Percentiles rank a stretch among this genome's conserved stretches.
phyloP scores from a whole-genome alignment of 169 alveolate genomes.

The Plasmodium coatneyi region DNA sequence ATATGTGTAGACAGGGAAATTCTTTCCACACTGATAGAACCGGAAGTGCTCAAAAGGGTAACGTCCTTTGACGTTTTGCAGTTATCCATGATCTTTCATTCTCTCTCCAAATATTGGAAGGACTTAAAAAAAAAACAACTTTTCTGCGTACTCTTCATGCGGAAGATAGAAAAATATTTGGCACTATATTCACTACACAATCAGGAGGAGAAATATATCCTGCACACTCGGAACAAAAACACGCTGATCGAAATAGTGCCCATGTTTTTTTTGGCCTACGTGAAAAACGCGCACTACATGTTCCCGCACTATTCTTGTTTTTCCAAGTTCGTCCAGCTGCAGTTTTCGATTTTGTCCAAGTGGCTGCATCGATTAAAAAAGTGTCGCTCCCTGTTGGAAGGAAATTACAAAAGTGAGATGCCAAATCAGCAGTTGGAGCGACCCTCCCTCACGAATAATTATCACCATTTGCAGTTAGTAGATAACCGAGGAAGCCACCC shows the following conservation, averaged over 20 bases:
- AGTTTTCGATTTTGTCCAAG: slow-evolving; percentile 13
- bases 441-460: background rate
- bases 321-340: slow-evolving; percentile 11
- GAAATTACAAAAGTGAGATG: background rate
- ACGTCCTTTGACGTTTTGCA: slow-evolving; percentile 25
- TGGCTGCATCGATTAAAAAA: background rate
- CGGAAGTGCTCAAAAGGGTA: slow-evolving; percentile 49
- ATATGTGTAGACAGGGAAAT: background rate
- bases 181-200: background rate
- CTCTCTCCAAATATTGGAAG: slow-evolving; percentile 18
- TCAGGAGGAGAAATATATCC: slow-evolving; percentile 29
- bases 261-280: slow-evolving; percentile 61
- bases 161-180: slow-evolving; percentile 27
- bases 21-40: background rate
- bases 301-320: slow-evolving; percentile 28
- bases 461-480: background rate
- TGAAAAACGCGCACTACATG: background rate
- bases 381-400: background rate
- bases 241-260: slow-evolving; percentile 49
- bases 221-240: slow-evolving; percentile 14
- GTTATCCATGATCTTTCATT: slow-evolving; percentile 35
- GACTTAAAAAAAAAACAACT: background rate
- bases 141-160: slow-evolving; percentile 25
- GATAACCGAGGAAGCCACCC: background rate
- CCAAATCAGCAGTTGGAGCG: background rate